Evolutionary conservation across 805 yeast genomes (phyloP), one percentile per base, ranked within the genome.

Genomic region (Kodamaea kaohsiungensis): DNA sequence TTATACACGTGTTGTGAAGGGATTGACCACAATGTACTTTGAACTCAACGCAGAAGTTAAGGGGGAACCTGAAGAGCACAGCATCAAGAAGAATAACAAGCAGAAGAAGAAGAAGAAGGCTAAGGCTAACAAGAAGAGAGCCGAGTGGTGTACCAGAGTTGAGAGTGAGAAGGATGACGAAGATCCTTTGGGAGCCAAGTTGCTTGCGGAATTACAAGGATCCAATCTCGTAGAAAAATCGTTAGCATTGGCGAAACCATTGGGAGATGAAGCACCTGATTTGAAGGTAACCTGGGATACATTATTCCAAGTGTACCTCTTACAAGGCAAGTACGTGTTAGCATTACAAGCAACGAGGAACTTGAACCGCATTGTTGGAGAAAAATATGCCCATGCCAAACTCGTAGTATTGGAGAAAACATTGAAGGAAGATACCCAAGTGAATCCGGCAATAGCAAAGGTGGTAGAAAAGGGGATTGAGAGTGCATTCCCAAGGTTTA

Each of bases 1-100:
- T 51, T 90, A 83, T 64, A 75, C 81, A n/a, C 81, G 95, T 52
- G 89, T 89, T 0, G 76, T 87, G 55, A 69, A 73, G 46, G 96
- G 95, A 1, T 81, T 91, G 37, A 70, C 86, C 25, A 70, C 77
- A 16, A 68, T 89, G 38, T 83, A 85, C 60, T 72, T 87, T 49
- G 80, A 78, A 12, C 53, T 74, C 17, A 56, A 63, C 40, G 68
- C 66, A 13, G 68, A 71, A 37, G 59, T 63, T 37, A 62, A 65
- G 49, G 13, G 3, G 5, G 61, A 54, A 6, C 55, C 65, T 61
- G 53, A 71, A 64, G 58, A 65, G 55, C 60, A 51, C 1, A 52
- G 38, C 22, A 63, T 53, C 16, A 63, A 54, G 12, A 53, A 56
- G 30, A 63, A 61, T 46, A 74, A 75, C 51, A 85, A 83, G 64